These are phyloP conservation scores for Nannochloris sp. DNA, from an alignment of 139 green algal species.

Conservation along the genomic window DNA sequence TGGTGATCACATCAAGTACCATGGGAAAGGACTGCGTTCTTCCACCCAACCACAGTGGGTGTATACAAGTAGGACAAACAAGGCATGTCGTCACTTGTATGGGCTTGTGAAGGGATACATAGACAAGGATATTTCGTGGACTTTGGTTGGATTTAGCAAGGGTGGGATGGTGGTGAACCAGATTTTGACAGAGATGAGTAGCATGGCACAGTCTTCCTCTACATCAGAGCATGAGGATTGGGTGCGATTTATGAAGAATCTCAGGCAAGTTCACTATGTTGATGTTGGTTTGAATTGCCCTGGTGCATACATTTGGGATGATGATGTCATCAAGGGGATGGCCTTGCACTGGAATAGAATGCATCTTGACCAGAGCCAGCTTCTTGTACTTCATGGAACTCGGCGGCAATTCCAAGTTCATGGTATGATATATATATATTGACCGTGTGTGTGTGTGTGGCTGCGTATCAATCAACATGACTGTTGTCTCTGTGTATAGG, in stretches of 20 bases:
- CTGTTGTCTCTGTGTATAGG: too few relatives aligned
- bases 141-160: conserved; percentile 44
- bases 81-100: too few relatives aligned
- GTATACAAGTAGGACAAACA: too few relatives aligned
- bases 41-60: too few relatives aligned
- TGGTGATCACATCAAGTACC: background rate
- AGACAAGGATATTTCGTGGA: conserved; percentile 8
- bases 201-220: background rate
- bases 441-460: too few relatives aligned
- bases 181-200: conserved; percentile 38
- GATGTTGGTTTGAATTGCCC: conserved; percentile 50
- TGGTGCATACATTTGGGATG: conserved; percentile 36
- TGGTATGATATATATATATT: too few relatives aligned
- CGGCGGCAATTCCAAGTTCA: too few relatives aligned
- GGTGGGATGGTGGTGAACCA: conserved; percentile 52
- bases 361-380: background rate
- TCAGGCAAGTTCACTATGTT: conserved; percentile 40
- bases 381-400: too few relatives aligned
- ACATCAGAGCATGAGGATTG: background rate
- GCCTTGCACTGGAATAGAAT: background rate
- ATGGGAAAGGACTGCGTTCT: too few relatives aligned
- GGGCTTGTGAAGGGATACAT: too few relatives aligned
- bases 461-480: too few relatives aligned
- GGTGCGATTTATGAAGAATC: background rate
- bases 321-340: background rate